phyloP scores from a whole-genome alignment of 2,329 filamentous ascomycete species.

The Acephala macrosclerotiorum region DNA sequence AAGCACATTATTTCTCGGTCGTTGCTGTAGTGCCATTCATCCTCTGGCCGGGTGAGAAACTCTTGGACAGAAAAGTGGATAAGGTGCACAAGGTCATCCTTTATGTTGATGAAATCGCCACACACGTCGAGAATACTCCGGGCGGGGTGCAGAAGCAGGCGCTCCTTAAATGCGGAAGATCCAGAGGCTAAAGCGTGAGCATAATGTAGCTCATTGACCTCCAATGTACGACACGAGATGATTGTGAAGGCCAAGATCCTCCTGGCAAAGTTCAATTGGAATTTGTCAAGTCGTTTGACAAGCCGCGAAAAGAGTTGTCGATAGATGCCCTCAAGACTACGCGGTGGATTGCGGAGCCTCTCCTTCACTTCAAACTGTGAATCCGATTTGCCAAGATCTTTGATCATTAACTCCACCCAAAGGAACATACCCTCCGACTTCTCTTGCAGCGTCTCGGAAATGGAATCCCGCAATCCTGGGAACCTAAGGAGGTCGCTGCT shows the following conservation, averaged over 20 bases:
- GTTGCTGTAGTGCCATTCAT: background rate
- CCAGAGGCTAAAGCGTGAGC: background rate
- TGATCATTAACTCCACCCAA: slow-evolving; percentile 21
- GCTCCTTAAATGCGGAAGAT: background rate
- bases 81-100: background rate
- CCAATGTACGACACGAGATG: background rate
- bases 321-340: background rate
- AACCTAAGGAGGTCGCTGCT: background rate
- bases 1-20: background rate
- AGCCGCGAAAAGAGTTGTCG: background rate
- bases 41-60: background rate
- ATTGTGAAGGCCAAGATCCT: background rate
- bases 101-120: background rate
- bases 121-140: background rate
- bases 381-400: slow-evolving; percentile 9
- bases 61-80: background rate
- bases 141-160: background rate
- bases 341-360: background rate
- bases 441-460: slow-evolving; percentile 15
- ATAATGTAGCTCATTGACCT: background rate
- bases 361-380: background rate
- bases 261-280: background rate
- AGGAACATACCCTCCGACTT: slow-evolving; percentile 23
- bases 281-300: background rate
- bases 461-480: background rate